Percentiles rank a stretch among this genome's conserved stretches.
Conservation (phyloP, 805 yeast species). For the Saccharomycopsis amapae region DNA sequence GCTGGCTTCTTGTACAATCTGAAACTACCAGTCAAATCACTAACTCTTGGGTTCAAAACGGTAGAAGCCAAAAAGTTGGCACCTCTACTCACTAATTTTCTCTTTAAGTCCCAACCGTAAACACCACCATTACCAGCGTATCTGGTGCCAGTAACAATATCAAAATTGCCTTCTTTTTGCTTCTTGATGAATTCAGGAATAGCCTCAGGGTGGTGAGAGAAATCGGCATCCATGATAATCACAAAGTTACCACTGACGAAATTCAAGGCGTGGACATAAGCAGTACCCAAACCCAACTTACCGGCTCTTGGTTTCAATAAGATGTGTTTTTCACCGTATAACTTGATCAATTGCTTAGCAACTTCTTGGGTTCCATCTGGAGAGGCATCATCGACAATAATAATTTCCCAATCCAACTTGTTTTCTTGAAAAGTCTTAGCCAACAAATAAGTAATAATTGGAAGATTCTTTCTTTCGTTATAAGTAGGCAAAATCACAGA, state of each 20-base stretch:
- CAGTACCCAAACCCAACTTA: constrained; percentile 73
- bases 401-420: constrained; percentile 64
- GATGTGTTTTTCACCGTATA: constrained; percentile 55
- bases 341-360: constrained; percentile 50
- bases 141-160: constrained; percentile 46
- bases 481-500: constrained; percentile 73
- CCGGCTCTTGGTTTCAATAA: constrained; percentile 68
- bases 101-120: constrained; percentile 76
- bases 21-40: constrained; percentile 73
- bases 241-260: constrained; percentile 67
- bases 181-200: constrained; percentile 67
- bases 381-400: constrained; percentile 72
- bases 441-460: constrained; percentile 61
- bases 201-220: constrained; percentile 75
- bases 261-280: constrained; percentile 71
- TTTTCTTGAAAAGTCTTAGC: constrained; percentile 56
- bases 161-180: constrained; percentile 44
- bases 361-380: constrained; percentile 79
- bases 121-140: constrained; percentile 80
- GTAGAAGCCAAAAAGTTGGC: constrained; percentile 73
- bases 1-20: constrained; percentile 67
- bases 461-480: constrained; percentile 63
- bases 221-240: constrained; percentile 79
- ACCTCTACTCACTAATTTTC: constrained; percentile 71
- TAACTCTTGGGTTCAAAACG: constrained; percentile 61